phyloP scores from a whole-genome alignment of 768 basidiomycete species.

The Mycena indigotica region DNA sequence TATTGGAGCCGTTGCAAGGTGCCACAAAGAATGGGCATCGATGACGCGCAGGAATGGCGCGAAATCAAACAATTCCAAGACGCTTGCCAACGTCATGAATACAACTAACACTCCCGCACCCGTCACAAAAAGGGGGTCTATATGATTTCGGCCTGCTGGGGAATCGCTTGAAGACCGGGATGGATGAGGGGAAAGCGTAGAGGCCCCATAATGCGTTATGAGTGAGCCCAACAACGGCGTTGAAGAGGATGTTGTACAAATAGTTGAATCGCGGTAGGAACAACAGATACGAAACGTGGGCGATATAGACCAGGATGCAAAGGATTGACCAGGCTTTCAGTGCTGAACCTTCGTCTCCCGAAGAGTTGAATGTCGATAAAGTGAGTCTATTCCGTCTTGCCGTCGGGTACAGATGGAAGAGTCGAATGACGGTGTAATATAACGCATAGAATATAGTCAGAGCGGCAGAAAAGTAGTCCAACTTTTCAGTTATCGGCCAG shows the following conservation, averaged over 20 bases:
- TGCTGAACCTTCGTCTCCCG: slow-evolving; percentile 18
- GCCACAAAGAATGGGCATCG: slow-evolving; percentile 95
- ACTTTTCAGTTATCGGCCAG: slow-evolving; percentile 76
- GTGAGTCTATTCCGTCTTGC: slow-evolving; percentile 32
- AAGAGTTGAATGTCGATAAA: slow-evolving; percentile 23
- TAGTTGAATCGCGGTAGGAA: slow-evolving; percentile 86
- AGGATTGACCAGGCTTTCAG: slow-evolving; percentile 48
- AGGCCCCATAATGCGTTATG: slow-evolving; percentile 85
- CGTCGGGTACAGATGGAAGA: slow-evolving; percentile 72
- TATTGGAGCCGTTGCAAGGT: slow-evolving; percentile 80
- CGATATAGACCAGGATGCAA: slow-evolving; percentile 59
- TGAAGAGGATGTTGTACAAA: slow-evolving; percentile 89
- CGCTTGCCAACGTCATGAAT: slow-evolving; percentile 72
- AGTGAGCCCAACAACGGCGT: slow-evolving; percentile 68
- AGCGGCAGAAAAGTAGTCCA: slow-evolving; percentile 96
- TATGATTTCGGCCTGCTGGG: slow-evolving; percentile 56
- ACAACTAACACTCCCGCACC: slow-evolving; percentile 64
- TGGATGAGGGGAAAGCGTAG: slow-evolving; percentile 60
- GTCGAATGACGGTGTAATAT: slow-evolving; percentile 74
- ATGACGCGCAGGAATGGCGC: slow-evolving; percentile 73
- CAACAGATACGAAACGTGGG: slow-evolving; percentile 79
- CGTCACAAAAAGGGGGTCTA: slow-evolving; percentile 53
- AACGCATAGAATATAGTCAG: slow-evolving; percentile 80
- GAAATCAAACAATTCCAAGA: slow-evolving; percentile 90
- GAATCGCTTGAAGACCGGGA: slow-evolving; percentile 56